Evolutionary conservation across 768 basidiomycete genomes (phyloP).

Genomic region (Rhizopogon roseolus): DNA sequence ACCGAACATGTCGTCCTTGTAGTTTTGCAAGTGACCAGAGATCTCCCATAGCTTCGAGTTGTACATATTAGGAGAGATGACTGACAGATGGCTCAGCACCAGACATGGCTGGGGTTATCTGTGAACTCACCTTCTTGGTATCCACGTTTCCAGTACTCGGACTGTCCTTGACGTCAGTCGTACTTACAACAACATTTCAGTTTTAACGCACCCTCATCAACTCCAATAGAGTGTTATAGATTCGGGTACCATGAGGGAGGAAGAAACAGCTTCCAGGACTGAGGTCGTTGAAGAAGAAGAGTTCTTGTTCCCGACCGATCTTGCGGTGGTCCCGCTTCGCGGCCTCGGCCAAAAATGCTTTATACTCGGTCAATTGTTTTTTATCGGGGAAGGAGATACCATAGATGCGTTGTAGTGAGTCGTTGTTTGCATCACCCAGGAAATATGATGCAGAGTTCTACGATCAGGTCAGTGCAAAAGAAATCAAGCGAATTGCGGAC

Average conservation of each 20-base stretch:
- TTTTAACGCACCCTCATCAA: slow-evolving; percentile 71
- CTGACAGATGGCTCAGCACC: slow-evolving; percentile 32
- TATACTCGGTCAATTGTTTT: slow-evolving; percentile 92
- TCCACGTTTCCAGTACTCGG: slow-evolving; percentile 91
- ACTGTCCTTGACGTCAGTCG: slow-evolving; percentile 33
- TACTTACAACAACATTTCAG: slow-evolving; percentile 4
- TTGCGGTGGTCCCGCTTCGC: slow-evolving; percentile 97
- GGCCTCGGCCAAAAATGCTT: slow-evolving; percentile 92
- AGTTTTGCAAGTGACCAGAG: slow-evolving; percentile 97
- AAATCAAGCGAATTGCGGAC: background rate
- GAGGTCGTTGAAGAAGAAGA: slow-evolving; percentile 98
- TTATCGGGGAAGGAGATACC: slow-evolving; percentile 99
- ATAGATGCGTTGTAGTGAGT: slow-evolving; percentile 93
- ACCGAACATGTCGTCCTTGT: slow-evolving; percentile 96
- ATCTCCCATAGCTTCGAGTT: slow-evolving; percentile 96
- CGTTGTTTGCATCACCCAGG: slow-evolving; percentile 89
- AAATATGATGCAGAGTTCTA: slow-evolving; percentile 98
- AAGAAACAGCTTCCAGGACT: slow-evolving; percentile 96
- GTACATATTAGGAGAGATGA: slow-evolving; percentile 98
- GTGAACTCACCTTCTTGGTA: slow-evolving; percentile 76
- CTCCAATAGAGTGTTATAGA: slow-evolving; percentile 91
- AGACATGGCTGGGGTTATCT: background rate
- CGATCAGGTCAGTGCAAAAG: background rate
- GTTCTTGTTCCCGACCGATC: slow-evolving; percentile 97
- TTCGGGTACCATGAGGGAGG: slow-evolving; percentile 93